Evolutionary conservation across 1,139 yeast species (phyloP).

Genomic region (Geotrichum candidum): DNA sequence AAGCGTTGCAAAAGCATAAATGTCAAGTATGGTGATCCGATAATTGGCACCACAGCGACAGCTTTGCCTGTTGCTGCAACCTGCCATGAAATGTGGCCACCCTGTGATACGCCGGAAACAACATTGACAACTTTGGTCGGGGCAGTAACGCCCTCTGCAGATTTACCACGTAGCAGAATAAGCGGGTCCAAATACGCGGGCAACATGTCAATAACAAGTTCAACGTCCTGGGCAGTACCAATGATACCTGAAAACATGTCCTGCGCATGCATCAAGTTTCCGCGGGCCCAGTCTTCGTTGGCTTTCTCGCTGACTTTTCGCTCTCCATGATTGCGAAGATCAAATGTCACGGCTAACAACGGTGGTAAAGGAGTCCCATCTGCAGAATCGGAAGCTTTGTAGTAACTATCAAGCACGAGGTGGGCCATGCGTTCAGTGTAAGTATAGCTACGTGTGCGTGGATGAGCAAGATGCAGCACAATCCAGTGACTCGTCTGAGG

Average conservation of each 20-base stretch:
- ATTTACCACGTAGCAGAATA: constrained; percentile 18
- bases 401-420: constrained; percentile 19
- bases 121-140: constrained; percentile 33
- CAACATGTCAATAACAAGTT: constrained; percentile 44
- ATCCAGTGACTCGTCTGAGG: constrained; percentile 10
- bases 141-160: neutral
- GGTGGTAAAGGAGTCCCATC: constrained; percentile 23
- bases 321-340: constrained; percentile 56
- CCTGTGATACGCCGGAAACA: constrained; percentile 53
- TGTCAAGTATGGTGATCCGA: constrained; percentile 16
- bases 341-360: constrained; percentile 48
- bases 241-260: constrained; percentile 52
- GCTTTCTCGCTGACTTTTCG: constrained; percentile 38
- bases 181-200: constrained; percentile 43
- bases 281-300: constrained; percentile 44
- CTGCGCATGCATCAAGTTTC: constrained; percentile 47
- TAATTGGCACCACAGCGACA: constrained; percentile 16
- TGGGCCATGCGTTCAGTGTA: constrained; percentile 23
- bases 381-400: neutral
- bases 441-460: constrained; percentile 23
- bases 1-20: constrained; percentile 15
- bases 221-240: constrained; percentile 47
- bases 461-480: constrained; percentile 27
- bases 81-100: constrained; percentile 51
- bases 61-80: constrained; percentile 13